phyloP scores from a whole-genome alignment of 2,329 filamentous ascomycete genomes.

The Fusarium vanettenii region DNA sequence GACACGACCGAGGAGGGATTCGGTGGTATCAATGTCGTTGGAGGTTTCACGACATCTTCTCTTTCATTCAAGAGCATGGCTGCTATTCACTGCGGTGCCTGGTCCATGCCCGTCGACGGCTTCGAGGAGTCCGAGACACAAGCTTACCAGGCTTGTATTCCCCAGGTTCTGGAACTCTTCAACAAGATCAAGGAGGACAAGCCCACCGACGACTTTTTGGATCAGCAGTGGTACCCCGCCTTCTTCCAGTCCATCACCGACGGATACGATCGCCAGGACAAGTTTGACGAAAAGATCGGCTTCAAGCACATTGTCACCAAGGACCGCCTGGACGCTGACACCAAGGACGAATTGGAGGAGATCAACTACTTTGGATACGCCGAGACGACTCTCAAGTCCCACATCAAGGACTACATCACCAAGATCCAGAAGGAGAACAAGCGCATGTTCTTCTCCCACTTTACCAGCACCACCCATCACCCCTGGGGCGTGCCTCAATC shows the following conservation, averaged over 20 bases:
- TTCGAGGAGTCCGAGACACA: constrained; percentile 56
- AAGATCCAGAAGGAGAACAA: constrained; percentile 45
- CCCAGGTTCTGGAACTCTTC: constrained; percentile 50
- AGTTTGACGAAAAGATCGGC: constrained; percentile 48
- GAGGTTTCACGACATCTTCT: constrained; percentile 54
- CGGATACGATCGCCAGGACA: constrained; percentile 49
- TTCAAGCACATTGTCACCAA: constrained; percentile 46
- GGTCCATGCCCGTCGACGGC: constrained; percentile 52
- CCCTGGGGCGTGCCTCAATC: constrained; percentile 39
- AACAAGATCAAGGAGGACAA: constrained; percentile 44
- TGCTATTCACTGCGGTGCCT: constrained; percentile 56
- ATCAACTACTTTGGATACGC: constrained; percentile 52
- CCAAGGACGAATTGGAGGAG: constrained; percentile 34
- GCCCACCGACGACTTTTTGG: constrained; percentile 36
- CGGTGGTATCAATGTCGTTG: constrained; percentile 56
- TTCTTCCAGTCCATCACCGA: constrained; percentile 53
- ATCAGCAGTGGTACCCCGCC: constrained; percentile 47
- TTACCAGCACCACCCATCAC: constrained; percentile 53
- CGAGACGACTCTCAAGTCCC: constrained; percentile 45
- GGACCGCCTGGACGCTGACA: constrained; percentile 39
- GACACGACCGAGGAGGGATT: constrained; percentile 34
- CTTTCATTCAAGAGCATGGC: constrained; percentile 58
- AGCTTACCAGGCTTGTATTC: constrained; percentile 58
- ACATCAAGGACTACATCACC: constrained; percentile 46
- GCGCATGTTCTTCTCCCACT: constrained; percentile 51